A percentile compares a stretch with the other conserved stretches of the same genome.
Evolutionary conservation across 192 early-diverging fungal genomes (phyloP).

Genomic region (Backusella psychrophila): DNA sequence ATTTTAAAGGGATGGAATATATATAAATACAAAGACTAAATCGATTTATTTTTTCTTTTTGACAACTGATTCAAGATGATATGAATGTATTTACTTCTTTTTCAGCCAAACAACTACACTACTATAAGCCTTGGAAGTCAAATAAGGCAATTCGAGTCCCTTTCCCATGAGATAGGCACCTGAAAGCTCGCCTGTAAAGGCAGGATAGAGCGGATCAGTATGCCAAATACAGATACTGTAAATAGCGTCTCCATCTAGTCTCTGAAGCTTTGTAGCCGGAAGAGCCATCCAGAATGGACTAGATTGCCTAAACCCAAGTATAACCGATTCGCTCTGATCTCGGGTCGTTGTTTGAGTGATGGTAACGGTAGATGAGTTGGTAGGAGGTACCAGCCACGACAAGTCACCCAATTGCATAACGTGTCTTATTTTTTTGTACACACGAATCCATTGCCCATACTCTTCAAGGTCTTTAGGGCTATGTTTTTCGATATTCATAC

Average conservation of each 20-base stretch:
- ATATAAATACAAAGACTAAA: too few species aligned
- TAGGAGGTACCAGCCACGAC: conserved; percentile 16
- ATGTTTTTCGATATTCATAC: background rate
- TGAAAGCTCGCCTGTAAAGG: background rate
- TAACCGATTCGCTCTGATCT: background rate
- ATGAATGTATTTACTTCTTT: background rate
- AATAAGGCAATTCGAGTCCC: conserved; percentile 9
- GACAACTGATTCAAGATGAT: too few species aligned
- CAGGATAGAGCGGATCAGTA: background rate
- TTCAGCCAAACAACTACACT: conserved; percentile 16
- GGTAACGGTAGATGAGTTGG: background rate
- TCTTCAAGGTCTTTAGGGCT: background rate
- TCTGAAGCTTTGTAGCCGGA: background rate
- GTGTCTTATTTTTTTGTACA: conserved; percentile 16
- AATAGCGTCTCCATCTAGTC: background rate
- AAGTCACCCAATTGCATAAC: conserved; percentile 16
- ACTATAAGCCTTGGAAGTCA: background rate
- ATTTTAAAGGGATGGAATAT: too few species aligned
- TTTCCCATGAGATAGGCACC: conserved; percentile 3
- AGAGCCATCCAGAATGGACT: conserved; percentile 1
- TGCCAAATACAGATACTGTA: background rate
- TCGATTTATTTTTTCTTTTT: too few species aligned
- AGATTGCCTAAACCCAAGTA: background rate
- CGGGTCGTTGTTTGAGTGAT: background rate
- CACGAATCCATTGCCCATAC: conserved; percentile 6